A percentile compares a stretch with the other conserved stretches of the same genome.
phyloP scores from a whole-genome alignment of 2,329 filamentous ascomycete genomes.

The Trichophyton verrucosum region DNA sequence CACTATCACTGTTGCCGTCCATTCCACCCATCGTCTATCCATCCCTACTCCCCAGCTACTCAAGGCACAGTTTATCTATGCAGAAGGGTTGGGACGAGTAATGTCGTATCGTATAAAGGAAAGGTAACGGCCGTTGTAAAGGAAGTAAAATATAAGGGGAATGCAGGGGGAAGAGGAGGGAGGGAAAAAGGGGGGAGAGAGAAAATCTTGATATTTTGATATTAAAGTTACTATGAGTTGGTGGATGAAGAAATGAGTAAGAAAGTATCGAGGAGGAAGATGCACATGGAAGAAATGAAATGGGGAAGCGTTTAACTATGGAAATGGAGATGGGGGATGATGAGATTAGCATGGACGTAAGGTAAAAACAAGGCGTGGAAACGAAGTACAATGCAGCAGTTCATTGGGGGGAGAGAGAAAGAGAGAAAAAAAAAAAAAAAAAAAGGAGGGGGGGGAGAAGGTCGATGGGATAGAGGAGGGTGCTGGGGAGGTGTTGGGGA shows the following conservation, averaged over 20 bases:
- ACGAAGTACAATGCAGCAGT: background rate
- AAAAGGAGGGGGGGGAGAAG: background rate
- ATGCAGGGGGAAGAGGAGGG: constrained; percentile 6
- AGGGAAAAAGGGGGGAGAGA: constrained; percentile 10
- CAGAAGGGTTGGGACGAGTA: background rate
- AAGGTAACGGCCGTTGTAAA: background rate
- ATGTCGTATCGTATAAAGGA: background rate
- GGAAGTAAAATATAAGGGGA: background rate
- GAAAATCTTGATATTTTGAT: constrained; percentile 7
- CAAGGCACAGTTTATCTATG: background rate
- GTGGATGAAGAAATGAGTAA: background rate
- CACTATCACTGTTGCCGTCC: background rate
- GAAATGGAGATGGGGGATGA: background rate
- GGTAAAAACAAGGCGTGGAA: background rate
- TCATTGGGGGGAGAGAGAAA: background rate
- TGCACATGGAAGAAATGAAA: background rate
- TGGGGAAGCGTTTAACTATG: background rate
- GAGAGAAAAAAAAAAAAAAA: background rate
- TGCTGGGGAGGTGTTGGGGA: too few relatives aligned
- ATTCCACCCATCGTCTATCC: background rate
- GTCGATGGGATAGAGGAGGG: too few relatives aligned
- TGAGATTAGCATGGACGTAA: background rate
- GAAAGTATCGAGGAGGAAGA: background rate
- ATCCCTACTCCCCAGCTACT: background rate
- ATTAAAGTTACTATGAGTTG: constrained; percentile 6